Percentiles rank a stretch among this genome's conserved stretches.
These are phyloP conservation scores for Cyberlindnera saturnus DNA, from an alignment of 805 yeast genomes.

Conservation along the genomic window DNA sequence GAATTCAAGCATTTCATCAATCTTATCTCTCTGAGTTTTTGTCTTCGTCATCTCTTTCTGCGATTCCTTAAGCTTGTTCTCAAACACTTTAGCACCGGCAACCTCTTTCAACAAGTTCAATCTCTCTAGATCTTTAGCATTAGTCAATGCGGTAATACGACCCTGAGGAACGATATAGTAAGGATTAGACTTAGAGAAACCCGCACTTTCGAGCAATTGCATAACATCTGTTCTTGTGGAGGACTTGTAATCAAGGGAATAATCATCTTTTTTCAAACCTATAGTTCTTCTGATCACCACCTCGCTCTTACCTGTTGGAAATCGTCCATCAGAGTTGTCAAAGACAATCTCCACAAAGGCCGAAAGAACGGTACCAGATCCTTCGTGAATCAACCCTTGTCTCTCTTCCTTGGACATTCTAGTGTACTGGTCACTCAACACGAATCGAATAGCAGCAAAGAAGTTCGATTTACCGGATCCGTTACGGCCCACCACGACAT, in stretches of 20 bases:
- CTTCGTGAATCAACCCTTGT: constrained; percentile 83
- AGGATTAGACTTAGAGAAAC: constrained; percentile 85
- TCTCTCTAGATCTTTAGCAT: constrained; percentile 82
- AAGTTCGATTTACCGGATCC: constrained; percentile 97
- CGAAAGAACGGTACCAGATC: constrained; percentile 83
- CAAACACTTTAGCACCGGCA: constrained; percentile 92
- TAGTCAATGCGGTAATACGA: constrained; percentile 77
- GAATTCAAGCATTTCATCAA: constrained; percentile 64
- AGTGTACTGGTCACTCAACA: constrained; percentile 81
- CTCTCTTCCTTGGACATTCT: constrained; percentile 82
- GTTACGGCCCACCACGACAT: constrained; percentile 85
- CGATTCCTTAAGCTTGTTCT: constrained; percentile 71
- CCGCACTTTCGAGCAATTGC: constrained; percentile 84
- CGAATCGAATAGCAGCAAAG: constrained; percentile 92
- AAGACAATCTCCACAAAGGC: constrained; percentile 89
- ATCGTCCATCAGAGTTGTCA: constrained; percentile 71
- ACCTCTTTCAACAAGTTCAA: constrained; percentile 78
- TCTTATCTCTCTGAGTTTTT: constrained; percentile 59
- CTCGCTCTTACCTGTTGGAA: constrained; percentile 51
- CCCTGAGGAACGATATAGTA: constrained; percentile 98
- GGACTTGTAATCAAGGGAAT: constrained; percentile 72
- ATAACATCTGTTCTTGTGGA: constrained; percentile 77
- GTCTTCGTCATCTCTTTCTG: constrained; percentile 73
- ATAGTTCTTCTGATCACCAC: constrained; percentile 80
- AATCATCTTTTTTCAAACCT: constrained; percentile 90